Evolutionary conservation across 257 asterid species (phyloP).

Genomic region (Voacanga thouarsii): DNA sequence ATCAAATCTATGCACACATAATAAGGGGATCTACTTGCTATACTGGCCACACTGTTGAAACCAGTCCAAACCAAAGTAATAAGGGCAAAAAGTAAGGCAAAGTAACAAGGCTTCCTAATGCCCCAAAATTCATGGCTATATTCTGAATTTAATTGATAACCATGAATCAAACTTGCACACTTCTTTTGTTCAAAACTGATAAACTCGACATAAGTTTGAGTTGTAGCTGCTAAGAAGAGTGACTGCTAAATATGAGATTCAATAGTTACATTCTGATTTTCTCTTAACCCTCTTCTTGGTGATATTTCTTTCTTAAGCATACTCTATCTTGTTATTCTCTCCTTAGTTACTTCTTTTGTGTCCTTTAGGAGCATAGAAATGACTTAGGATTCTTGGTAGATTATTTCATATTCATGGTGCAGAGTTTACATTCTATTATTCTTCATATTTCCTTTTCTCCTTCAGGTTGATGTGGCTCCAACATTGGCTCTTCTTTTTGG

Average conservation of each 20-base stretch:
- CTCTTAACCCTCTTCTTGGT: neutral
- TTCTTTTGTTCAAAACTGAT: neutral
- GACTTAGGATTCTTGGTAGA: neutral
- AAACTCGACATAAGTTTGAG: neutral
- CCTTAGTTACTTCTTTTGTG: neutral
- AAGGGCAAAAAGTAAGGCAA: neutral
- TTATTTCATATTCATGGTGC: neutral
- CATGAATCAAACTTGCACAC: neutral
- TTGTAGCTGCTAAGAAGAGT: neutral
- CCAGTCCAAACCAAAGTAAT: neutral
- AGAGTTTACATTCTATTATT: neutral
- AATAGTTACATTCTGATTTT: neutral
- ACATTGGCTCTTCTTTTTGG: constrained; percentile 90
- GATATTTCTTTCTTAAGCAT: neutral
- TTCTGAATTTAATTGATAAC: neutral
- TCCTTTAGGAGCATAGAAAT: neutral
- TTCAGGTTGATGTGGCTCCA: constrained; percentile 78
- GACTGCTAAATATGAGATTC: neutral
- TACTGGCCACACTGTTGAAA: neutral
- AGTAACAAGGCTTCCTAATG: neutral
- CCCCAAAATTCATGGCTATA: neutral
- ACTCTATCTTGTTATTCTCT: no score
- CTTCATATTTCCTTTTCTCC: constrained; percentile 10
- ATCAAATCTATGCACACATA: neutral
- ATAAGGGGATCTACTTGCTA: neutral